phyloP scores from a whole-genome alignment of 306 rosid genomes.

The Psophocarpus tetragonolobus region DNA sequence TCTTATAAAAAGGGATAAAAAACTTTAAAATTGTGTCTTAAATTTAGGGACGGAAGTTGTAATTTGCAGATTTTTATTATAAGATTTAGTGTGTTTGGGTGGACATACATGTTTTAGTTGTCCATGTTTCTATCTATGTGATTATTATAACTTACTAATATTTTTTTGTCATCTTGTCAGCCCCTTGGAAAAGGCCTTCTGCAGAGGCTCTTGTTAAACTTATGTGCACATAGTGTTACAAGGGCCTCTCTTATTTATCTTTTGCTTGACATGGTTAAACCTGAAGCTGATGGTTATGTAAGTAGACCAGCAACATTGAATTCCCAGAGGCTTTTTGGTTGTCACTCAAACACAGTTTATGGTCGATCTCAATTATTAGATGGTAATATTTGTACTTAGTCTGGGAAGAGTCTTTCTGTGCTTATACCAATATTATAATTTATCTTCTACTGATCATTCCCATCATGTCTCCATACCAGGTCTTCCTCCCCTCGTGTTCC shows the following conservation, averaged over 20 bases:
- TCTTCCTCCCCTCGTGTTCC: conserved; percentile 92
- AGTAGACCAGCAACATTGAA: conserved; percentile 57
- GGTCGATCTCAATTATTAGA: conserved; percentile 91
- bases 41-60: too few species aligned
- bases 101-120: conserved; percentile 5
- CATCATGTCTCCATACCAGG: conserved; percentile 54
- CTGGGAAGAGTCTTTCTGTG: not conserved
- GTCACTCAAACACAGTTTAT: conserved; percentile 89
- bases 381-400: conserved; percentile 56
- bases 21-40: too few species aligned
- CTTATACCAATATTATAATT: conserved; percentile 7
- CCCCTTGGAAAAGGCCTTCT: conserved; percentile 98
- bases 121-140: conserved; percentile 18
- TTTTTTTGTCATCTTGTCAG: conserved; percentile 48
- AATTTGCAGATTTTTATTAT: not conserved
- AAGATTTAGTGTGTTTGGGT: conserved; percentile 1
- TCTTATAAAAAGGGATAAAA: too few species aligned
- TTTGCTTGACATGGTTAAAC: conserved; percentile 82
- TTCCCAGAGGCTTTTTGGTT: conserved; percentile 94
- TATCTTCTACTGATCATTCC: conserved; percentile 33
- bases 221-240: conserved; percentile 88
- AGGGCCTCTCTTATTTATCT: conserved; percentile 72
- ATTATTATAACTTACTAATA: conserved; percentile 26
- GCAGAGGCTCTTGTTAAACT: conserved; percentile 91
- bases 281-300: conserved; percentile 74